Evolutionary conservation across 2,329 filamentous ascomycete genomes (phyloP), one percentile per base, ranked within the genome.

Genomic region (Aspergillus awamori): DNA sequence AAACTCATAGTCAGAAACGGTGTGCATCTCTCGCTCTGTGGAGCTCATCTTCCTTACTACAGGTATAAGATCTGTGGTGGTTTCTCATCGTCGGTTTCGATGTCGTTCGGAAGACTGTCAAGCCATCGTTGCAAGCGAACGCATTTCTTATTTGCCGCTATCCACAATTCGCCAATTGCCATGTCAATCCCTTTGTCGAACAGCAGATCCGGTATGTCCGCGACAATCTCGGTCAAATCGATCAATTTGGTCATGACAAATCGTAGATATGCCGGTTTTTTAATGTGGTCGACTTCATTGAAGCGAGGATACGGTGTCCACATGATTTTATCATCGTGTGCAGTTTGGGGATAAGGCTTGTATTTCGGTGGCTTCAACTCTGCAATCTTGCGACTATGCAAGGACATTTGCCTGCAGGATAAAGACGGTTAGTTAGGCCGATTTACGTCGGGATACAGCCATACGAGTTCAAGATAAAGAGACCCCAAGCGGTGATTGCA

Each of bases 251-350:
- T 53, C 63, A 70, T 66, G 17, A 73, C 59, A 43, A 68, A 62
- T 39, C 66, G 67, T n/a, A 76, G 67, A 55, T 68, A 61, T 8
- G 69, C 72, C 8, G 68, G 69, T 49, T 70, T 70, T 43, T 62
- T 61, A 7, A 52, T 47, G 58, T 66, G 73, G 10, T 66, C 66
- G n/a, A 68, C 60, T 7, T 72, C 65, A 45, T 73, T 75, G 17
- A 67, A 69, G 20, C 66, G 70, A 43, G 74, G 74, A 57, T 76
- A 76, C 2, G 74, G 72, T 10, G 49, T 68, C 74, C 74, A 76
- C n/a, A 67, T 54, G 43, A 67, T 52, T 38, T 68, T 63, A 39
- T 67, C 53, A 22, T 63, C 41, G 17, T 51, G 28, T 2, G 63
- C 58, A 17, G 66, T 64, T 36, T 51, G 58, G 11, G 48, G n/a